Base-by-base conservation (phyloP, 2,329 filamentous ascomycete genomes). In the Didymellaceae sp. region DNA sequence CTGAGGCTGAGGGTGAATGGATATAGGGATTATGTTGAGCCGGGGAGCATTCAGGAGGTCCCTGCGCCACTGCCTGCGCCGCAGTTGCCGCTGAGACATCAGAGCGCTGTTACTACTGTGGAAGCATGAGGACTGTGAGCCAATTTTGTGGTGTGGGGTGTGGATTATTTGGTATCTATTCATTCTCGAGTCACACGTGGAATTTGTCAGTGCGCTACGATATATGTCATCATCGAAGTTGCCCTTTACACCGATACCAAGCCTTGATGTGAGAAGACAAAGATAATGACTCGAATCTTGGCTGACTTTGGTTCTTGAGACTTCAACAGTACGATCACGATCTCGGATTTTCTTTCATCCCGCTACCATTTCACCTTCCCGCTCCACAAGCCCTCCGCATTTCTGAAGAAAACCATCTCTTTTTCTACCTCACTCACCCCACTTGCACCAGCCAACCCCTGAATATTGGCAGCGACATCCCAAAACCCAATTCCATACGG, bases 1-100 rank as follows among this genome's bases (percentile, higher is more conserved):
- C 54, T 76, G 46, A 63, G 74, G 32, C 45, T 74, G 41, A 64
- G 65, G 26, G 67, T 75, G 1, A 76, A 76, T 59, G 74, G 70
- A 28, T 68, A 73, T 50, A 71, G 67, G 57, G 67, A 72, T 39
- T 74, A 75, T 54, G 54, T 75, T 17, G 73, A 76, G 65, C 73
- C 72, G 3, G 55, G 54, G 28, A 63, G 68, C 41, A 51, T 76
- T 10, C 53, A 63, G 8, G 73, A 76, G 49, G 72, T 75, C 6
- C 72, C 74, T 6, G 72, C 59, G 18, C 51, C 33, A 21, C 20
- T 60, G 26, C 54, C 55, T 14, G 59, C 52, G 18, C 62, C 58
- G 32, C 54, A 61, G 39, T 22, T 65, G 45, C 32, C 39, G 30
- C 31, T 63, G 43, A 49, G 52, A 33, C 49, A 63, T 39, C 58